These are phyloP conservation scores for Heracleum sosnowskyi DNA, from an alignment of 129 eudicot species.

Conservation along the genomic window DNA sequence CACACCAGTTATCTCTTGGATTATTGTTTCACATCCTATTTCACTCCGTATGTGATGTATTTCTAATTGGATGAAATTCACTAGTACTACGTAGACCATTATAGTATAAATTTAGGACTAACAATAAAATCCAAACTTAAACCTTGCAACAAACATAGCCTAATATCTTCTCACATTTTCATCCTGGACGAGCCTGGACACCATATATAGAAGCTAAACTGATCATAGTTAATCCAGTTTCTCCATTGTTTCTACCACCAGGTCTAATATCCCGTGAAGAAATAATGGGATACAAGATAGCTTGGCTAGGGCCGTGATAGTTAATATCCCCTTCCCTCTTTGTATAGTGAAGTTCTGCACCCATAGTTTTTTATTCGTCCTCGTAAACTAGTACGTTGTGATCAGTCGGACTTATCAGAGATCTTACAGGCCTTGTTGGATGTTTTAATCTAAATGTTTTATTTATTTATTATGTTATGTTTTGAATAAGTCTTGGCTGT, in stretches of 20 bases:
- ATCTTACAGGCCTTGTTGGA: conserved; percentile 54
- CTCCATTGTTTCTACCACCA: conserved; percentile 84
- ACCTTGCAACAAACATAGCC: too few species aligned
- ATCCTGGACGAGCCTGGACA: conserved; percentile 62
- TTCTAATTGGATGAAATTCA: too few species aligned
- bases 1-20: too few species aligned
- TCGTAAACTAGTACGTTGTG: conserved; percentile 68
- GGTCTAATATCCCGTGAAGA: conserved; percentile 61
- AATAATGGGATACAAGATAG: conserved; percentile 76
- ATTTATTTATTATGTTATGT: too few species aligned
- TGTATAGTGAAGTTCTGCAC: conserved; percentile 89
- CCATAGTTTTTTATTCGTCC: conserved; percentile 57
- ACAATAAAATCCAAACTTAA: conserved; percentile 98
- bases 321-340: conserved; percentile 94
- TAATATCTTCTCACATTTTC: conserved; percentile 65
- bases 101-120: conserved; percentile 76
- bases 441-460: too few species aligned
- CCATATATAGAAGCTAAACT: conserved; percentile 72
- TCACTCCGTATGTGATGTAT: too few species aligned
- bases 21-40: too few species aligned
- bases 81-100: conserved; percentile 7
- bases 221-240: conserved; percentile 85
- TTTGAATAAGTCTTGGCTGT: too few species aligned
- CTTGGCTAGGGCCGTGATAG: conserved; percentile 88
- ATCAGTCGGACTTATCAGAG: conserved; percentile 62